Evolutionary conservation across 257 asterid species (phyloP), one percentile per base, ranked within the genome.

Genomic region (Solanum clarkiae): DNA sequence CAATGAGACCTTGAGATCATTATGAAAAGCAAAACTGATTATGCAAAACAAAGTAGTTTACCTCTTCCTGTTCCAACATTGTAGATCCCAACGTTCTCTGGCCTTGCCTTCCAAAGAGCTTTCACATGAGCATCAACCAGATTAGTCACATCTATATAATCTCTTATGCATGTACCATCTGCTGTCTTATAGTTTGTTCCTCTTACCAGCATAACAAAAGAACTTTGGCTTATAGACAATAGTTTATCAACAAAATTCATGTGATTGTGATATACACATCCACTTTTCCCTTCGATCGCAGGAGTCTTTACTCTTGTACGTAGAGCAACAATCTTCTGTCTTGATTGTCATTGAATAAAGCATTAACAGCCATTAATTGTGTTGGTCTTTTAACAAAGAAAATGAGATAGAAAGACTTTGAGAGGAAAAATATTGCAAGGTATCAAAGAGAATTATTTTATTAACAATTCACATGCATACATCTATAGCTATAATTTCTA

Each of bases 101-200:
- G 92, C 80, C 88, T 84, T 56, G 98, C 97, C 87, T 92, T 92
- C 88, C 91, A 97, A 42, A 95, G 94, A 66, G 98, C 98, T 90
- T 94, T 95, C 72, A 93, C 98, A 60, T 95, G 98, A 84, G 98
- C 98, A 84, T 93, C 98, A 17, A 95, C 98, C 54, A 94, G 91
- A 91, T 95, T 98, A 10, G 94, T 91, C 17, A 95, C 98, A 51
- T 95, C 98, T 20, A 95, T 94, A 81, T 95, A 95, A 83, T 95
- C 98, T 11, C 98, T 89, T 84, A 93, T 90, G 89, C 98, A 94
- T 8, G 98, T 95, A 63, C 98, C 98, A 80, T 94, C 98, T 16
- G 85, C 47, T 57, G 98, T 95, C 80, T 90, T 94, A 85, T 95
- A 94, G 86, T 95, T 96, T 3, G 96, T 93, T 88, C 98, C 98